Evolutionary conservation across 2,329 filamentous ascomycete genomes (phyloP), one percentile per base, ranked within the genome.

Genomic region (Penicillium sp.): DNA sequence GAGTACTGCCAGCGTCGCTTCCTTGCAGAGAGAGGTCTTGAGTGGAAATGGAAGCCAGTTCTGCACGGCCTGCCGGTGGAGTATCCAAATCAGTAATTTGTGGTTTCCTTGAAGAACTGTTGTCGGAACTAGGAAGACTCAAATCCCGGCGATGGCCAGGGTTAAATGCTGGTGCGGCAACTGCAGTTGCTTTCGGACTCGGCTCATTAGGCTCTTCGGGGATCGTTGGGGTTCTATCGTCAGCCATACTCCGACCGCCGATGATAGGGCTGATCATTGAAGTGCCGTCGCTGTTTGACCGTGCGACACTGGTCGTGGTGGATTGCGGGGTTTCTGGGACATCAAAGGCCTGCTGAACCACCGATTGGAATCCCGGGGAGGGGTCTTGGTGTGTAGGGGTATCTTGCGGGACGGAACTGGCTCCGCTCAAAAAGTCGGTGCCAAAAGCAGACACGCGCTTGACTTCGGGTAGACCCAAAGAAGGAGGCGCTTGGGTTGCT

Each of bases 261-360:
- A 86, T 84, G 46, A 87, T 86, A 1, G 84, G 84, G 61, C 82
- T 86, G 54, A 87, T 82, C 25, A 75, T 75, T 41, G 78, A 76
- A 8, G 83, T 85, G 54, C 81, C 83, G 52, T 78, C 78, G 49
- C 82, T 86, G 56, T 84, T 80, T 45, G 80, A 83, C 52, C 83
- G 73, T 30, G 69, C 73, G n/a, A 82, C 68, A 34, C 71, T 77
- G 45, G 72, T 74, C n/a, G 78, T 77, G 9, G 75, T 72, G 3
- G 80, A 79, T 35, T 76, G 71, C 5, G 74, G 73, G 31, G 80
- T 79, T 53, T 82, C 77, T 22, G 69, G 73, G 38, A 77, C 74
- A 60, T 85, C 82, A 60, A 87, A 87, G 13, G 83, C 83, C 62
- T 84, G 79, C 57, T 85, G 75, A 3, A 87, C 83, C 12, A 81